A percentile compares a stretch with the other conserved stretches of the same genome.
Conservation (phyloP, 495 filamentous ascomycete species). For the Hyaloscypha finlandica region DNA sequence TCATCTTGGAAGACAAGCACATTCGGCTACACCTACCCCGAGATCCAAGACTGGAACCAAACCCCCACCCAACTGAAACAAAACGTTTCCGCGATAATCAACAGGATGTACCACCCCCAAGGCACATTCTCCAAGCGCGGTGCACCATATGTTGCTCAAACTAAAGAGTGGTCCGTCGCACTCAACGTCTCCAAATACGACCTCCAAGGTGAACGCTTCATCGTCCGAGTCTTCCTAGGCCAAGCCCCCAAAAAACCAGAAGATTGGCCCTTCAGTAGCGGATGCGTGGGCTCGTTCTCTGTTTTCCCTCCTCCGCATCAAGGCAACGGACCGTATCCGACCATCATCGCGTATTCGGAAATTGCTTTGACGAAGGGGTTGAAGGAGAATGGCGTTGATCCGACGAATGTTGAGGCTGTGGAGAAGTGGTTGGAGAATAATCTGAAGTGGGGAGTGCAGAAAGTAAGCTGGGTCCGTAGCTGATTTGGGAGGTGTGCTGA, state of each 20-base stretch:
- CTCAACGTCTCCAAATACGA: conserved; percentile 57
- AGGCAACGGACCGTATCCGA: conserved; percentile 13
- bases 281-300: conserved; percentile 55
- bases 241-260: conserved; percentile 27
- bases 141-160: neutral
- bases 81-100: conserved; percentile 43
- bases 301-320: conserved; percentile 43
- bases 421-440: conserved; percentile 46
- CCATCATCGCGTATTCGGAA: conserved; percentile 19
- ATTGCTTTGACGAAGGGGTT: conserved; percentile 18
- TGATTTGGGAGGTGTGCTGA: neutral
- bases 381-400: conserved; percentile 30
- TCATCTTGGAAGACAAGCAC: conserved; percentile 24
- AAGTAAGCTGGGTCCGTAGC: conserved; percentile 23
- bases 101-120: conserved; percentile 52
- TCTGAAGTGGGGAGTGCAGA: conserved; percentile 43
- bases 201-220: conserved; percentile 52
- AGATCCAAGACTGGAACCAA: conserved; percentile 30
- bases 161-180: conserved; percentile 62
- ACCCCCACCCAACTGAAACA: conserved; percentile 29
- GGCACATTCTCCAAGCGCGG: neutral
- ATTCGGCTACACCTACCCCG: conserved; percentile 38
- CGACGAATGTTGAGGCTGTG: conserved; percentile 41
- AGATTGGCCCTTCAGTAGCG: conserved; percentile 44
- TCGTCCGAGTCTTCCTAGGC: conserved; percentile 63